Evolutionary conservation across 169 alveolate species (phyloP), one percentile per base, ranked within the genome.

Genomic region (Cystoisospora suis): DNA sequence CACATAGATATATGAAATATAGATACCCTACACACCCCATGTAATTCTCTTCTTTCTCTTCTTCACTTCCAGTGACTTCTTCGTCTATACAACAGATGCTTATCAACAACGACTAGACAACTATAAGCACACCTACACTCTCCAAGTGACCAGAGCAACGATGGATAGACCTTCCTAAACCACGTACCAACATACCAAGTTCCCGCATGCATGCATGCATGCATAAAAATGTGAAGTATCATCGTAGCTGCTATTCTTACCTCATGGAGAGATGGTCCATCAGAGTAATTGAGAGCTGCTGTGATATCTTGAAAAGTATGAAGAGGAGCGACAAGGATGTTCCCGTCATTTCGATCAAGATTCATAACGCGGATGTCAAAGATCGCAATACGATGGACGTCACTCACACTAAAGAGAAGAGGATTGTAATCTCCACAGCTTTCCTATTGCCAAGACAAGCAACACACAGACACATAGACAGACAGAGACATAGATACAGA

Each of bases 341-440:
- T 99, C 56, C 98, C 98, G 92, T 99, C 99, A 94, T 99, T 99
- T 87, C 99, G 94, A 94, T 99, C 99, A 81, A 98, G 96, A 92
- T 99, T 99, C 90, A 97, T 94, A n/a, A 99, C 97, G 75, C 99
- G 95, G 36, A 99, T 95, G 94, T 99, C 99, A 58, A 99, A 95
- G 75, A 99, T 96, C 20, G 97, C 98, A 47, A 99, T 98, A 81
- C 98, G 97, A 87, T 98, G 99, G 34, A 98, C 99, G 94, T 98
- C 99, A 61, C 97, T 97, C 29, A 96, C 95, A n/a, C 98, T 90
- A 94, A 98, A 99, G 86, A 98, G 94, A 61, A 97, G 96, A 46
- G 97, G 97, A 70, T 99, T 97, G 92, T 94, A 98, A 94, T 99
- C 97, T 12, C 99, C 99, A 46, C 97, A 98, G 65, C 98, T 96